Conservation (phyloP, 495 filamentous ascomycete genomes). For the Oidiodendron maius region DNA sequence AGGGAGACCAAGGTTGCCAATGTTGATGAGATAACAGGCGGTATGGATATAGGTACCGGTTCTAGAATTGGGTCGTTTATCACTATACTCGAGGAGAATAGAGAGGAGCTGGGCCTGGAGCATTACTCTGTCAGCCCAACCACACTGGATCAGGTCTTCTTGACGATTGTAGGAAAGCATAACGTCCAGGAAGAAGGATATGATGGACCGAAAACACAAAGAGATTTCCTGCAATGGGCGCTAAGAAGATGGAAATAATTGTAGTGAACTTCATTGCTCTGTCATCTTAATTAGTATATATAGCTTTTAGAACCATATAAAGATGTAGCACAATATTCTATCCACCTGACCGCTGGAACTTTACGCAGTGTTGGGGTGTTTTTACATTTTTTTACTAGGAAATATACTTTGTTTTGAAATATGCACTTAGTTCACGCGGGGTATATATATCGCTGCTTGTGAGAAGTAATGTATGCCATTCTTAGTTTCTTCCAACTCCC, state of each 20-base stretch:
- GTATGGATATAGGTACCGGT: constrained; percentile 10
- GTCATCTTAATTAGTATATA: too few species aligned
- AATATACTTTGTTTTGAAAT: too few species aligned
- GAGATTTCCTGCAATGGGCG: background rate
- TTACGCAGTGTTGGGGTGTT: too few species aligned
- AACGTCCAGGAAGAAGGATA: constrained; percentile 76
- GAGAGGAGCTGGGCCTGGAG: constrained; percentile 60
- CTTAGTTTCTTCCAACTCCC: too few species aligned
- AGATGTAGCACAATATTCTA: too few species aligned
- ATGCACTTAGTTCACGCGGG: too few species aligned
- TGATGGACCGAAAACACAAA: constrained; percentile 3
- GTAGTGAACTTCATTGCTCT: too few species aligned
- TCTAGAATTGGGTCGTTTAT: constrained; percentile 56
- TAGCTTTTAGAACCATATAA: too few species aligned
- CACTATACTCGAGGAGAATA: constrained; percentile 61
- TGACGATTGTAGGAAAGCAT: constrained; percentile 71
- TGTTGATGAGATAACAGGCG: constrained; percentile 21
- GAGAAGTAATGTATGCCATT: too few species aligned
- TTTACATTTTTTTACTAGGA: too few species aligned
- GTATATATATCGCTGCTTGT: too few species aligned
- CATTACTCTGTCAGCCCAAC: constrained; percentile 77
- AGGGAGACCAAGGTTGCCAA: constrained; percentile 1
- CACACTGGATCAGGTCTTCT: constrained; percentile 82
- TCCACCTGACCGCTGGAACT: too few species aligned
- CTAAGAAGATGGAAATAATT: background rate